A percentile compares a stretch with the other conserved stretches of the same genome.
Evolutionary conservation across 805 yeast species (phyloP).

Genomic region (Ogataea angusta): DNA sequence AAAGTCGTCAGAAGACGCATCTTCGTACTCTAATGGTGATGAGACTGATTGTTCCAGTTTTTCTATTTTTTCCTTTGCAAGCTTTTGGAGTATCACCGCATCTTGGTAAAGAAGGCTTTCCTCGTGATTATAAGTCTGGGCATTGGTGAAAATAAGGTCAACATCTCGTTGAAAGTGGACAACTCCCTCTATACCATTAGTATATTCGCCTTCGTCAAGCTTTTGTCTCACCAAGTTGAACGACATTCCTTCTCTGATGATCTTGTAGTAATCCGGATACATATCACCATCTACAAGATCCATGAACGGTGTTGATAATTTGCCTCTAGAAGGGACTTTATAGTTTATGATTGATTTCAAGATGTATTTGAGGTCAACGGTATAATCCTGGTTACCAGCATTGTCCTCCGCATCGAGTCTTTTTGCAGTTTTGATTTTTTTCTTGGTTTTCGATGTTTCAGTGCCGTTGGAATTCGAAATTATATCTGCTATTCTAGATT

Average conservation of each 20-base stretch:
- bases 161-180: slow-evolving; percentile 59
- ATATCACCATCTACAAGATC: slow-evolving; percentile 66
- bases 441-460: slow-evolving; percentile 1
- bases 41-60: slow-evolving; percentile 24
- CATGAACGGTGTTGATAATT: slow-evolving; percentile 67
- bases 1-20: too few species aligned
- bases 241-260: slow-evolving; percentile 73
- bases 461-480: slow-evolving; percentile 2
- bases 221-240: slow-evolving; percentile 55
- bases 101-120: slow-evolving; percentile 69
- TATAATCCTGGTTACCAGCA: slow-evolving; percentile 4
- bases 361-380: slow-evolving; percentile 25
- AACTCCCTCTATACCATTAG: slow-evolving; percentile 46
- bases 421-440: slow-evolving; percentile 4
- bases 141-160: slow-evolving; percentile 69
- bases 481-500: slow-evolving; percentile 42
- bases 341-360: slow-evolving; percentile 41
- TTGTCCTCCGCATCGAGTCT: neutral
- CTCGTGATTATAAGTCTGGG: slow-evolving; percentile 73
- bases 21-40: too few species aligned
- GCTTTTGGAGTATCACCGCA: slow-evolving; percentile 56
- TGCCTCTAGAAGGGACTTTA: slow-evolving; percentile 47
- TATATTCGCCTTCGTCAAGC: slow-evolving; percentile 50
- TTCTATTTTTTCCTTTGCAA: slow-evolving; percentile 42
- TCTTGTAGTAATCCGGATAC: slow-evolving; percentile 77